Evolutionary conservation across 2,329 filamentous ascomycete genomes (phyloP), one percentile per base, ranked within the genome.

Genomic region (Cryphonectria japonica): DNA sequence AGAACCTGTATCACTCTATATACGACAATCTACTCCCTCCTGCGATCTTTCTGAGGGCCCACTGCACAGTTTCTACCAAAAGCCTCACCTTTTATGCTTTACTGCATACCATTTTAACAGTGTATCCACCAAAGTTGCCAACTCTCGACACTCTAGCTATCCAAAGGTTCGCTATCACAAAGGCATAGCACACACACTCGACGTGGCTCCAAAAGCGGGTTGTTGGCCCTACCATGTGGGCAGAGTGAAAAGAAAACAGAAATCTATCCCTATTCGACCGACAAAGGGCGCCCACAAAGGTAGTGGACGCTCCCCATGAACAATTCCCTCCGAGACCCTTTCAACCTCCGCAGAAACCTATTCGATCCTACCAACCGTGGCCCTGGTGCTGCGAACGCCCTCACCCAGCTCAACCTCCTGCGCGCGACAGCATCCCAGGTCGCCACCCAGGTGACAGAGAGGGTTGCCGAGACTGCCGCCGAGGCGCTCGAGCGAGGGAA

Each of bases 401-500:
- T 73, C 66, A 68, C 72, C 57, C 71, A 73, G 63, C 52, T 83
- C 75, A 83, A 83, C 76, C 83, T 85, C 75, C 82, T 89, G 73
- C 83, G 83, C 79, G 79, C 80, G 37, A 83, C 85, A 67, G 84
- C 85, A 70, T 82, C 83, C 65, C 83, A 81, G 73, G 81, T 83
- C 74, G 82, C 80, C 70, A 78, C 79, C 68, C 78, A 71, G 71
- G 70, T 73, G 62, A 69, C 68, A 46, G 68, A 68, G 68, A 64
- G 52, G 54, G 82, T 83, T 62, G 76, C 79, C 72, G 80, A 85
- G 68, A 79, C 86, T 73, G 82, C 80, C 73, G 82, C 84, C 72
- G 82, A 83, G 75, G 85, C 85, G 73, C 82, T 84, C 74, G 85
- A 85, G 79, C 85, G 82, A 73, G 81, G 84, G 76, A 79, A 82